Evolutionary conservation across 345 rosid species (phyloP).

Genomic region (Sisymbrium irio): DNA sequence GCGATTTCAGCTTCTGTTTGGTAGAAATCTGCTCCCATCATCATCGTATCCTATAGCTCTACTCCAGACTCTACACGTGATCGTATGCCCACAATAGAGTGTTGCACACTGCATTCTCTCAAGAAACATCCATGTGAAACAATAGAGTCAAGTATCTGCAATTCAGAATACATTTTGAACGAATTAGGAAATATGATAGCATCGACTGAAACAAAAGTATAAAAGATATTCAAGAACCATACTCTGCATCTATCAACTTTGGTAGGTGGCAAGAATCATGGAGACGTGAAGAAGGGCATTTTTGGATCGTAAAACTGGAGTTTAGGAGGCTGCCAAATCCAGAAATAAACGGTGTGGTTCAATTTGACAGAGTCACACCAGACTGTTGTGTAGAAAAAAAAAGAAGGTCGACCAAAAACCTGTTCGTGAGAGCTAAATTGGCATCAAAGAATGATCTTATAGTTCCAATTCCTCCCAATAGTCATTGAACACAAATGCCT

Average conservation of each 20-base stretch:
- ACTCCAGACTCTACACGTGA: constrained; percentile 81
- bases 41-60: constrained; percentile 78
- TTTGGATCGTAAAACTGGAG: constrained; percentile 77
- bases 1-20: constrained; percentile 86
- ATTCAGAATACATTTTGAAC: neutral
- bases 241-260: constrained; percentile 86
- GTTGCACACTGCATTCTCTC: constrained; percentile 62
- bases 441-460: constrained; percentile 77
- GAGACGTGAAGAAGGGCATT: constrained; percentile 83
- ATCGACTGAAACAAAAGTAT: neutral
- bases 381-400: neutral
- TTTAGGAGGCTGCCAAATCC: constrained; percentile 57
- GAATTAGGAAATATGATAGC: neutral
- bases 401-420: constrained; percentile 34
- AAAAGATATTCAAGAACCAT: constrained; percentile 1
- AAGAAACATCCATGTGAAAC: constrained; percentile 90
- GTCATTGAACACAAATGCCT: constrained; percentile 85
- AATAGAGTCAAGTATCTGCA: constrained; percentile 73
- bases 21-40: constrained; percentile 91
- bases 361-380: neutral
- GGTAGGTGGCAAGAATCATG: constrained; percentile 87
- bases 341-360: neutral
- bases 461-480: constrained; percentile 97
- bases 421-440: constrained; percentile 76
- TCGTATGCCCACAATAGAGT: constrained; percentile 71